Conservation (phyloP, 2,329 filamentous ascomycete species). For the Colletotrichum sublineola region DNA sequence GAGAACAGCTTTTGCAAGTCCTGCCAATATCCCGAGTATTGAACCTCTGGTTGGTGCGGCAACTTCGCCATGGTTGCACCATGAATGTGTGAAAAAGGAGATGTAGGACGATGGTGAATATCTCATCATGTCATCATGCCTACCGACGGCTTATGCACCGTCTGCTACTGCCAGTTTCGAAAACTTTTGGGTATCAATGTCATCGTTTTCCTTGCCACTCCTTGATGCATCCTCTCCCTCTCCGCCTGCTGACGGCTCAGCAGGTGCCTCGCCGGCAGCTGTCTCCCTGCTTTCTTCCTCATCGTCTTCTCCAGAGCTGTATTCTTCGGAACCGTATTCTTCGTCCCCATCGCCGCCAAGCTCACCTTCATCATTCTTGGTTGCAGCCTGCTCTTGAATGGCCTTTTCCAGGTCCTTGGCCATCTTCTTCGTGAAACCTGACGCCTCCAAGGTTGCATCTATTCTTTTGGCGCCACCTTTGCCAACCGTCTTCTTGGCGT, state of each 20-base stretch:
- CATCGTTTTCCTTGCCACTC: constrained; percentile 46
- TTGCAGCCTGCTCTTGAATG: constrained; percentile 80
- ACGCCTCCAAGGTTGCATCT: constrained; percentile 91
- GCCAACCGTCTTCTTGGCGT: constrained; percentile 81
- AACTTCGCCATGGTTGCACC: neutral
- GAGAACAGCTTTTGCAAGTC: neutral
- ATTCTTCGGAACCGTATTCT: constrained; percentile 46
- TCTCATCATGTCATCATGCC: neutral
- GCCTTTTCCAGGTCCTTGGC: constrained; percentile 92
- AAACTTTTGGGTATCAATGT: constrained; percentile 42
- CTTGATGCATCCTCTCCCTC: constrained; percentile 42
- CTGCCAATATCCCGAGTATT: neutral
- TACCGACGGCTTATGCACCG: constrained; percentile 14
- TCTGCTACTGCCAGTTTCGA: constrained; percentile 38
- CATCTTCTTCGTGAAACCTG: constrained; percentile 97
- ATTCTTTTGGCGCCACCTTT: constrained; percentile 76
- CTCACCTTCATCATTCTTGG: constrained; percentile 55
- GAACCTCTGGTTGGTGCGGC: neutral
- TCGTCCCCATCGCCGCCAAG: constrained; percentile 52
- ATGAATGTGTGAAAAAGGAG: too few species aligned
- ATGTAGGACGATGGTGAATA: neutral
- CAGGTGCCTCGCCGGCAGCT: constrained; percentile 47
- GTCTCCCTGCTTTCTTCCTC: constrained; percentile 47
- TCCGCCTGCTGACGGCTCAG: constrained; percentile 33
- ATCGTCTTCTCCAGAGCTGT: constrained; percentile 46